Evolutionary conservation across 2,329 filamentous ascomycete species (phyloP).

Genomic region (Moelleriella libera): DNA sequence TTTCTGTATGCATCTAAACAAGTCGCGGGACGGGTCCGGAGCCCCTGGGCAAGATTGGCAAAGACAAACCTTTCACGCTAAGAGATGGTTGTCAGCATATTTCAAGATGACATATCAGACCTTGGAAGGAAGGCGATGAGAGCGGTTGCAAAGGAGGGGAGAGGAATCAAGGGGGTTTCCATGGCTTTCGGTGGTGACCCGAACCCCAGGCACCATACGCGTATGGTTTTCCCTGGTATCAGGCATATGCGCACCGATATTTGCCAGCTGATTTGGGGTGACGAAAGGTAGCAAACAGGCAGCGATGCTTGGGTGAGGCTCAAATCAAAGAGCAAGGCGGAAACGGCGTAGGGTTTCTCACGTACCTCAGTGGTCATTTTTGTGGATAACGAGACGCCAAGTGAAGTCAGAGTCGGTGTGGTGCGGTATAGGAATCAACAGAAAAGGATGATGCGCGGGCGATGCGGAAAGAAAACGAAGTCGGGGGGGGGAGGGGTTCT

Average conservation of each 20-base stretch:
- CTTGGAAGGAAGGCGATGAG: background rate
- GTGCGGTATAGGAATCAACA: slow-evolving; percentile 1
- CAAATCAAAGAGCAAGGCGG: no score
- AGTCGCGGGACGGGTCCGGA: background rate
- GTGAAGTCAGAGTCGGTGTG: background rate
- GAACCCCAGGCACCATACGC: no score
- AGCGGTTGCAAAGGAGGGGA: background rate
- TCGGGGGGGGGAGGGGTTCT: slow-evolving; percentile 8
- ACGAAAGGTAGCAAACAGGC: no score
- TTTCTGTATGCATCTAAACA: slow-evolving; percentile 6
- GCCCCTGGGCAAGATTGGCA: slow-evolving; percentile 4
- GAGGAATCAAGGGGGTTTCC: slow-evolving; percentile 2
- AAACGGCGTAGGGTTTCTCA: background rate
- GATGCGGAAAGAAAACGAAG: slow-evolving; percentile 6
- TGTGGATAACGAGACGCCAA: slow-evolving; percentile 4
- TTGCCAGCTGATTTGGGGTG: background rate
- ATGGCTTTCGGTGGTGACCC: no score
- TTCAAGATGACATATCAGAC: no score
- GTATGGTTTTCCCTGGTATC: background rate
- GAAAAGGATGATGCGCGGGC: slow-evolving; percentile 8
- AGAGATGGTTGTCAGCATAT: slow-evolving; percentile 21
- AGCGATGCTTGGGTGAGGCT: no score
- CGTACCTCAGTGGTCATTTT: slow-evolving; percentile 21
- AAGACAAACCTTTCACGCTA: slow-evolving; percentile 56
- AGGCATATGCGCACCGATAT: background rate